phyloP scores from a whole-genome alignment of 495 filamentous ascomycete genomes.

The Penicillium dipodomyicola region DNA sequence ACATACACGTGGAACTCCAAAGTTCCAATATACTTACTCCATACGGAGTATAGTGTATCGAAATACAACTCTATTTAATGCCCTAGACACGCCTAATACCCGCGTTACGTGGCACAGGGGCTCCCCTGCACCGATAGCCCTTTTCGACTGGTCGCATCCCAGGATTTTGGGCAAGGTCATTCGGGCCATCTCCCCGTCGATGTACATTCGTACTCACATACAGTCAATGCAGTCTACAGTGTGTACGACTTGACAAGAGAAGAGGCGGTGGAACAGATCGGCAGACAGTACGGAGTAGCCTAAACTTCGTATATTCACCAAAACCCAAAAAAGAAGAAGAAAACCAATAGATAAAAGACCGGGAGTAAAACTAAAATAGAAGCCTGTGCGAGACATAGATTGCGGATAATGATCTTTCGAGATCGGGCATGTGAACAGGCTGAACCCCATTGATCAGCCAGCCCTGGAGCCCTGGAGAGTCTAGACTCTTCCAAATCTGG shows the following conservation, averaged over 20 bases:
- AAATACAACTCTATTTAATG: not conserved
- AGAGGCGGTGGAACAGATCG: conserved; percentile 15
- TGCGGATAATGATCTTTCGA: not conserved
- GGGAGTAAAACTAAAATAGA: not conserved
- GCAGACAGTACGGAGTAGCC: not conserved
- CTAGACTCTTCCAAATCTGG: conserved; percentile 8
- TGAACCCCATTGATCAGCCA: conserved; percentile 1
- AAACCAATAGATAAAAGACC: not conserved
- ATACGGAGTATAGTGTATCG: no score
- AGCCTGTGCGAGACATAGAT: not conserved
- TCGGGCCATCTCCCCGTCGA: conserved; percentile 11
- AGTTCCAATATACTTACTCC: no score
- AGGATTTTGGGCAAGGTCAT: conserved; percentile 18
- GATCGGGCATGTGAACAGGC: not conserved
- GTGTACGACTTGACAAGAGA: not conserved
- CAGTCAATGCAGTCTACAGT: no score
- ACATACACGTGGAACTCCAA: no score
- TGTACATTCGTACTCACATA: not conserved
- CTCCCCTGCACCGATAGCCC: conserved; percentile 2
- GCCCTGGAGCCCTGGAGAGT: not conserved
- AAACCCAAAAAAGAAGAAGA: not conserved
- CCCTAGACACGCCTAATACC: not conserved
- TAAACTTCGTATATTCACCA: not conserved
- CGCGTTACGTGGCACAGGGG: not conserved
- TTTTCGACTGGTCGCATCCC: conserved; percentile 1